Evolutionary conservation across 352 stramenopile species (phyloP).

Genomic region (Aphanomyces euteiches): DNA sequence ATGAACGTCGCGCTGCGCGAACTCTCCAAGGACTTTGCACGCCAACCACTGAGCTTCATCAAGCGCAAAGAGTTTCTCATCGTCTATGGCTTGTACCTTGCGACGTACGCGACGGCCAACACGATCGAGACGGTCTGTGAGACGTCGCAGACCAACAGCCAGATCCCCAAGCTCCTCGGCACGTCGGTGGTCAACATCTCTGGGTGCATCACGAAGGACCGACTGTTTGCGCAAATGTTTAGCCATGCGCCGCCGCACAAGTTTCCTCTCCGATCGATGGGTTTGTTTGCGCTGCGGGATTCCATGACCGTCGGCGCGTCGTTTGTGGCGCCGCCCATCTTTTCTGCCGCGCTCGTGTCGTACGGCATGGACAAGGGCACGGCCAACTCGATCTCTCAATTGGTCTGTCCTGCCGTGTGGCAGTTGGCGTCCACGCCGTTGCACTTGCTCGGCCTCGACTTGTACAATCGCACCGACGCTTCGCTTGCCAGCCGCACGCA

Average conservation of each 20-base stretch:
- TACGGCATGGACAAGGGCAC: conserved; percentile 44
- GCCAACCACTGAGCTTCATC: conserved; percentile 72
- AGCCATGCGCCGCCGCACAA: conserved; percentile 61
- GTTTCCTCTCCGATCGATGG: conserved; percentile 73
- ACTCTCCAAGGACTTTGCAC: conserved; percentile 50
- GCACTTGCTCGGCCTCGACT: conserved; percentile 80
- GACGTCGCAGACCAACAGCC: conserved; percentile 53
- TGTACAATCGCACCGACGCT: conserved; percentile 80
- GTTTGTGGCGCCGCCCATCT: conserved; percentile 76
- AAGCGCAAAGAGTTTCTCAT: conserved; percentile 80
- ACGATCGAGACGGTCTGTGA: conserved; percentile 82
- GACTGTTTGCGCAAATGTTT: conserved; percentile 87
- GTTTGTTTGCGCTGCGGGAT: conserved; percentile 83
- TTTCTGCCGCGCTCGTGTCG: conserved; percentile 57
- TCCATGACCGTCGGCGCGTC: conserved; percentile 77
- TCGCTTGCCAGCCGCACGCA: conserved; percentile 35
- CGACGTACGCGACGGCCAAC: conserved; percentile 87
- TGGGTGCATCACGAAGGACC: conserved; percentile 86
- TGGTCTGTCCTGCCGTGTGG: conserved; percentile 23
- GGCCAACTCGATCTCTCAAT: conserved; percentile 32
- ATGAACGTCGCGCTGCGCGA: conserved; percentile 58
- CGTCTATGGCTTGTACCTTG: conserved; percentile 85
- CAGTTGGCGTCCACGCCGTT: conserved; percentile 87
- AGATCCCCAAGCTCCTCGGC: conserved; percentile 84
- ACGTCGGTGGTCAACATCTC: conserved; percentile 88